Percentiles rank a stretch among this genome's conserved stretches.
Conservation (phyloP, 2,329 filamentous ascomycete species). For the Fusarium subglutinans region DNA sequence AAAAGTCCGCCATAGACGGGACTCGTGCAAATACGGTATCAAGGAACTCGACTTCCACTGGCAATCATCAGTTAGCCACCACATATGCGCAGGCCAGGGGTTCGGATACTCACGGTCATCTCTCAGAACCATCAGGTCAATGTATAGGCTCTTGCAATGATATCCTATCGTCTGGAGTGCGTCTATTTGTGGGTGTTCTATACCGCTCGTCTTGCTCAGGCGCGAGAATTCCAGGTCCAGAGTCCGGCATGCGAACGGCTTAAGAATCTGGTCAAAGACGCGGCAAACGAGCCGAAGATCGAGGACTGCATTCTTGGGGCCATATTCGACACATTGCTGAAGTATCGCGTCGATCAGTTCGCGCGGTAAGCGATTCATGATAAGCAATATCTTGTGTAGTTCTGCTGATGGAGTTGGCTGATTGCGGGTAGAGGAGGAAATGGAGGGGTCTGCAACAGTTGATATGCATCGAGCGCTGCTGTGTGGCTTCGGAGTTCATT, state of each 20-base stretch:
- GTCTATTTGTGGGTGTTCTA: slow-evolving; percentile 48
- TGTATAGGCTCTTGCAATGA: slow-evolving; percentile 59
- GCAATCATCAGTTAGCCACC: slow-evolving; percentile 21
- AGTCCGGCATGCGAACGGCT: slow-evolving; percentile 57
- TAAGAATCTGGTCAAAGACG: slow-evolving; percentile 58
- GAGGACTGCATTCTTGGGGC: slow-evolving; percentile 57
- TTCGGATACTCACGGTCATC: slow-evolving; percentile 55
- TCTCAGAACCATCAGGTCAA: slow-evolving; percentile 63
- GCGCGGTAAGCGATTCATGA: slow-evolving; percentile 58
- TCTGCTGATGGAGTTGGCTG: not conserved
- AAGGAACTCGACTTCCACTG: slow-evolving; percentile 61
- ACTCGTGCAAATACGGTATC: slow-evolving; percentile 56
- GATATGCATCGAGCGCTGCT: slow-evolving; percentile 16
- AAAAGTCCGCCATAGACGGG: slow-evolving; percentile 57
- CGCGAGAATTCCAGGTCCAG: slow-evolving; percentile 61
- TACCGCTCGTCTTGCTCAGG: slow-evolving; percentile 51
- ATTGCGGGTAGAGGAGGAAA: not conserved
- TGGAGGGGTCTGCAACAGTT: slow-evolving; percentile 16
- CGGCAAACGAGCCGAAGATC: slow-evolving; percentile 59
- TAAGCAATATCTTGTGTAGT: not conserved
- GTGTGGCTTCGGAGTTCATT: not conserved
- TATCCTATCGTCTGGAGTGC: slow-evolving; percentile 57
- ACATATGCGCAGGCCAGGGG: not conserved
- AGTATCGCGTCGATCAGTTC: slow-evolving; percentile 61
- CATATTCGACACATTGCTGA: slow-evolving; percentile 51